Conservation (phyloP, 108 stramenopile genomes). For the Stephanodiscus minutulus region DNA sequence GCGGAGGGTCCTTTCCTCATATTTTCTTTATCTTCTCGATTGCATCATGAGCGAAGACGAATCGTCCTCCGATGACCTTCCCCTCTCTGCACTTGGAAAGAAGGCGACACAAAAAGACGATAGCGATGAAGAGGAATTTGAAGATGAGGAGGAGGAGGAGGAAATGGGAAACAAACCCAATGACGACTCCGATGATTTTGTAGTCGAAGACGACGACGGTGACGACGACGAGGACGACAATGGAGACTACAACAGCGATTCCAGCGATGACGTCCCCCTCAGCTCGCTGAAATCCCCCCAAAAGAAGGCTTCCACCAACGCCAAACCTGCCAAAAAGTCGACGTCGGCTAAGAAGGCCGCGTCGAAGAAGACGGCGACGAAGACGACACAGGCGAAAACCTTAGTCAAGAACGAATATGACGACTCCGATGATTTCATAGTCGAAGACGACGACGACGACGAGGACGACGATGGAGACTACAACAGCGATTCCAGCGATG, state of each 20-base stretch:
- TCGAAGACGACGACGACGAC: slow-evolving; percentile 21
- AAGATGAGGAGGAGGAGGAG: slow-evolving; percentile 20
- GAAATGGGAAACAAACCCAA: not conserved
- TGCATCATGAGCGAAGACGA: slow-evolving; percentile 37
- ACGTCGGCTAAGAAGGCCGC: slow-evolving; percentile 42
- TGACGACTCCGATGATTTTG: slow-evolving; percentile 30
- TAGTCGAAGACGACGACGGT: slow-evolving; percentile 20
- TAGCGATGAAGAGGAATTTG: slow-evolving; percentile 27
- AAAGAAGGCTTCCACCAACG: slow-evolving; percentile 29
- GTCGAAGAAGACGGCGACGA: slow-evolving; percentile 38
- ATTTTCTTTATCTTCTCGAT: not conserved
- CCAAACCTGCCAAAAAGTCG: slow-evolving; percentile 36
- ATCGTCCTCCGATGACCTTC: slow-evolving; percentile 34
- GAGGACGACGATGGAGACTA: slow-evolving; percentile 40
- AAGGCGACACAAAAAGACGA: slow-evolving; percentile 9
- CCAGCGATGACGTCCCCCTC: slow-evolving; percentile 74
- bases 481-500: slow-evolving; percentile 53
- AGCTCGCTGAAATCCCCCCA: slow-evolving; percentile 53
- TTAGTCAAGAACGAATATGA: not conserved
- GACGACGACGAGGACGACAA: slow-evolving; percentile 39
- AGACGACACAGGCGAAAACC: slow-evolving; percentile 8
- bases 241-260: slow-evolving; percentile 27
- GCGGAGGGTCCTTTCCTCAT: not conserved
- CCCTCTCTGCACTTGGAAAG: slow-evolving; percentile 23
- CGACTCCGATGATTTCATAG: slow-evolving; percentile 37